Base-by-base conservation (phyloP, 306 rosid genomes). In the Quercus berberidifolia region DNA sequence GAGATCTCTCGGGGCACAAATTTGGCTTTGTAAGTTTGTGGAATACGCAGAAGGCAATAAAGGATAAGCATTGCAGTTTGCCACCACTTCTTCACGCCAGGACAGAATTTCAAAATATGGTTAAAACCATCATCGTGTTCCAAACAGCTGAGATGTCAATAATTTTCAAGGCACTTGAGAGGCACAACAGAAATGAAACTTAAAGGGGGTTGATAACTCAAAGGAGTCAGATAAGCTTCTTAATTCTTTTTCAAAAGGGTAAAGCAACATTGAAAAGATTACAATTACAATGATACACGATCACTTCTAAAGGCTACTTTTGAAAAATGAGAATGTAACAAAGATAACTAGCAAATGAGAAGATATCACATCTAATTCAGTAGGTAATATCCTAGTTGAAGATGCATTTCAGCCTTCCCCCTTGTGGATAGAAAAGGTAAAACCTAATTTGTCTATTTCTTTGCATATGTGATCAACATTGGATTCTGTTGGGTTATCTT, bases 381-480 rank as follows among this genome's bases (percentile, higher is more conserved):
- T 28, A 38, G 69, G 75, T 21, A 3, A 55, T 38, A 31, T 58
- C 74, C 71, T 52, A 23, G 73, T 69, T 57, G 74, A 59, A 73
- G 65, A 84, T 62, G 33, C 28, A 81, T 59, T 59, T 63, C 76
- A 59, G n/a, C 18, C 65, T 60, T 73, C 14, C 9, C 33, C 20
- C 3, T 5, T 6, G 57, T 33, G 69, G 38, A 73, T 38, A 43
- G 79, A 65, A 70, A 54, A 76, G 74, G 74, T 35, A 78, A 74
- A 64, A 58, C 72, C 71, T 51, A 13, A 65, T 51, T 78, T 38
- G 52, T 58, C 85, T 90, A 94, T 82, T 94, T 94, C 91, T 93
- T 96, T 58, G 98, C 99, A 33, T 96, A 96, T 30, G 98, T 96
- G 63, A 96, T 93, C 90, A 87, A 85, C 99, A 96, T 96, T 3